phyloP scores from a whole-genome alignment of 2,329 filamentous ascomycete species.

The Ophiostoma tasmaniense region DNA sequence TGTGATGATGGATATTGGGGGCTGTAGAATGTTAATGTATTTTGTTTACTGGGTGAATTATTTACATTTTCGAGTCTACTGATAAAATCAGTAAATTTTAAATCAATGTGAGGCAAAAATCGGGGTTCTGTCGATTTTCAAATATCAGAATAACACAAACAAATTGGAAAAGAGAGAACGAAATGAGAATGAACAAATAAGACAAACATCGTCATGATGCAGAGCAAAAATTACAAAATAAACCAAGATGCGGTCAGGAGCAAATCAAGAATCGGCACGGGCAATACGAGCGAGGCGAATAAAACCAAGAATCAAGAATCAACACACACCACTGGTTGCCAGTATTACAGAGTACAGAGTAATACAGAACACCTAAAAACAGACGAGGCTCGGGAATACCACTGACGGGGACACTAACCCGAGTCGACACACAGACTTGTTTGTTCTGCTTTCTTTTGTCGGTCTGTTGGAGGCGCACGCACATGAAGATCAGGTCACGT shows the following conservation, averaged over 20 bases:
- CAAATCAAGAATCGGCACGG: not conserved
- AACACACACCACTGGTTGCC: not conserved
- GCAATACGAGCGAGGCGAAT: not conserved
- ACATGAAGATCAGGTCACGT: slow-evolving; percentile 1
- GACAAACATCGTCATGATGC: too few species aligned
- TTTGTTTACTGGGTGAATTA: too few species aligned
- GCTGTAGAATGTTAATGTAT: not conserved
- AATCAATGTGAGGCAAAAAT: too few species aligned
- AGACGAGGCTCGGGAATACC: slow-evolving; percentile 3
- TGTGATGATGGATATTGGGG: not conserved
- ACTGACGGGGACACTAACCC: not conserved
- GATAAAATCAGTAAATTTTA: too few species aligned
- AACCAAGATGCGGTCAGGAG: slow-evolving; percentile 8
- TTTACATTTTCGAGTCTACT: too few species aligned
- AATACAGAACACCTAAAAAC: not conserved
- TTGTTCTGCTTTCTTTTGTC: not conserved
- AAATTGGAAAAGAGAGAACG: too few species aligned
- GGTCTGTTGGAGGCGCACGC: not conserved
- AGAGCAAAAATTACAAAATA: not conserved
- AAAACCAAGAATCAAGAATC: not conserved
- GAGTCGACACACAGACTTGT: not conserved
- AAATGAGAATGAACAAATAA: too few species aligned
- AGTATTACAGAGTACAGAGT: too few species aligned
- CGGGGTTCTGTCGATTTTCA: too few species aligned
- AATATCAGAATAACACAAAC: too few species aligned